Evolutionary conservation across 2,329 filamentous ascomycete genomes (phyloP).

Genomic region (Aspergillus intermedius): DNA sequence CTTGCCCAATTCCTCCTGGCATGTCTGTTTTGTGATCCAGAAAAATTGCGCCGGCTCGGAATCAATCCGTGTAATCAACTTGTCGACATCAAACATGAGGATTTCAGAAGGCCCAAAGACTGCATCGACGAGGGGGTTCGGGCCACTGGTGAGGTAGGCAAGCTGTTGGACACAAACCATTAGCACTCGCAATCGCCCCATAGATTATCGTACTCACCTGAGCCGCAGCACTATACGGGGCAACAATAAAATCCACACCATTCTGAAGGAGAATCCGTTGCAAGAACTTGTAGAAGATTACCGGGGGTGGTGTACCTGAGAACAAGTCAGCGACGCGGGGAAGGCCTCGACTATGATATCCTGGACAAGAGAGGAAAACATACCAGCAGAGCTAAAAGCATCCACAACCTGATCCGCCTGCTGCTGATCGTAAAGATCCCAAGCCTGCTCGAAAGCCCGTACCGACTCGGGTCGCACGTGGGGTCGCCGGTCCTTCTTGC

Average conservation of each 20-base stretch:
- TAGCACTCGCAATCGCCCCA: neutral
- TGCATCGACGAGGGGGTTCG: slow-evolving; percentile 61
- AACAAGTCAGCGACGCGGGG: slow-evolving; percentile 20
- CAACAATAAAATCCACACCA: slow-evolving; percentile 68
- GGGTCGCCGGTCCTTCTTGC: slow-evolving; percentile 63
- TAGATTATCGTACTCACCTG: slow-evolving; percentile 55
- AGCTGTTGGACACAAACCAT: slow-evolving; percentile 36
- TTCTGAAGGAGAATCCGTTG: slow-evolving; percentile 66
- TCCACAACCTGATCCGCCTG: slow-evolving; percentile 73
- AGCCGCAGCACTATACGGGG: slow-evolving; percentile 80
- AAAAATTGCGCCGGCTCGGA: slow-evolving; percentile 57
- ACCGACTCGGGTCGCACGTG: slow-evolving; percentile 56
- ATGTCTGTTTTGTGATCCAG: slow-evolving; percentile 59
- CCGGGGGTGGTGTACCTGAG: slow-evolving; percentile 62
- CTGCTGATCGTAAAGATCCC: slow-evolving; percentile 77
- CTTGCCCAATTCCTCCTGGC: slow-evolving; percentile 61
- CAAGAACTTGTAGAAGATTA: slow-evolving; percentile 69
- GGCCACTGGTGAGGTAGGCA: slow-evolving; percentile 68
- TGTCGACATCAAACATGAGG: slow-evolving; percentile 76
- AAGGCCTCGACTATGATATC: neutral
- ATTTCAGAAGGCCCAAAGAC: slow-evolving; percentile 80
- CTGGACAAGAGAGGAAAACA: slow-evolving; percentile 8
- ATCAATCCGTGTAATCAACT: slow-evolving; percentile 56
- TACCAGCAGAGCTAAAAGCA: slow-evolving; percentile 81
- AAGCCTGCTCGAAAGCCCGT: slow-evolving; percentile 69